Evolutionary conservation across 345 rosid genomes (phyloP).

Genomic region (Tarenaya hassleriana): DNA sequence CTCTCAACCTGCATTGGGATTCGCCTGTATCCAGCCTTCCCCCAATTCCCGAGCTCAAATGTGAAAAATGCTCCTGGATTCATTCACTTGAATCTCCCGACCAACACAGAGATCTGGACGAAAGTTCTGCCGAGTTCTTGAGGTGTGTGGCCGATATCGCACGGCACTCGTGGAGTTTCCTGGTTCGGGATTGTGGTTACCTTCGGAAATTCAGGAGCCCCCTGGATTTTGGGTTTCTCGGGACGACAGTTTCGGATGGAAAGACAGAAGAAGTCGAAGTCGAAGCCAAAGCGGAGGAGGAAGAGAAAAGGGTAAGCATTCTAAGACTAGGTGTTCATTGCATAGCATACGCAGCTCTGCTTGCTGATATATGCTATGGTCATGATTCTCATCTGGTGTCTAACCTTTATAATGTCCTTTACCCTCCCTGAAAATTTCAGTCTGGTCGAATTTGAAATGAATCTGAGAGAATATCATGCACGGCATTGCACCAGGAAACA

Average conservation of each 20-base stretch:
- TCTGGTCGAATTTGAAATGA: too few species aligned
- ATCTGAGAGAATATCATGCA: too few species aligned
- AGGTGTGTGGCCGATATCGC: conserved; percentile 37
- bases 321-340: conserved; percentile 61
- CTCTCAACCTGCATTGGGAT: conserved; percentile 31
- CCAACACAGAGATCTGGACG: conserved; percentile 28
- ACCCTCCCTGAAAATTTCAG: too few species aligned
- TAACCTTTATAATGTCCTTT: neutral
- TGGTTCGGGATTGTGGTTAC: conserved; percentile 34
- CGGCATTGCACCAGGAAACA: too few species aligned
- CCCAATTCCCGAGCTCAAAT: conserved; percentile 24
- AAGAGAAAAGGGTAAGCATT: conserved; percentile 24
- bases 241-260: neutral
- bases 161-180: conserved; percentile 42
- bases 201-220: conserved; percentile 40
- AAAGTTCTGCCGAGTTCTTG: conserved; percentile 28
- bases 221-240: conserved; percentile 31
- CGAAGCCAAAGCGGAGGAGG: neutral
- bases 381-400: conserved; percentile 23
- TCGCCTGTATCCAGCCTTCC: conserved; percentile 7
- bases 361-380: conserved; percentile 46
- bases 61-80: conserved; percentile 42
- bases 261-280: conserved; percentile 18
- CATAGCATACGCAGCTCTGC: conserved; percentile 40
- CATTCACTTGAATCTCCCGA: conserved; percentile 20